A percentile compares a stretch with the other conserved stretches of the same genome.
These are phyloP conservation scores for Streptanthus diversifolius DNA, from an alignment of 345 rosid species.

Conservation along the genomic window DNA sequence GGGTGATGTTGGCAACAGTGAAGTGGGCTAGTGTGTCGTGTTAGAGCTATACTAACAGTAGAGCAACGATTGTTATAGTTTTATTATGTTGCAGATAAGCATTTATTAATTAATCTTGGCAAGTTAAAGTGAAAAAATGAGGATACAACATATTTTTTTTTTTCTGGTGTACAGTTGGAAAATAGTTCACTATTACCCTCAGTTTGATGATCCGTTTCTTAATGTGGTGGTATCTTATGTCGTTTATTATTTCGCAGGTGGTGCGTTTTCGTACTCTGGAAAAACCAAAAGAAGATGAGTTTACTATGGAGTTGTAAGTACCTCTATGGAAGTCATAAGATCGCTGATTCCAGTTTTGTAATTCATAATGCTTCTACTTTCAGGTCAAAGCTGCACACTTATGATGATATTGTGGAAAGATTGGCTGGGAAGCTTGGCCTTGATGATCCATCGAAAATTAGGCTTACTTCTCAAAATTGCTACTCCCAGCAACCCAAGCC, in stretches of 20 bases:
- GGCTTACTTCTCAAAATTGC: conserved; percentile 97
- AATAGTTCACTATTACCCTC: not conserved
- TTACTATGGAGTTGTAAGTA: conserved; percentile 83
- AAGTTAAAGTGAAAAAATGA: not conserved
- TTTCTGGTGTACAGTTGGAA: not conserved
- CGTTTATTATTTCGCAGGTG: conserved; percentile 40
- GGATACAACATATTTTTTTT: not conserved
- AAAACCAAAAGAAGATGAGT: conserved; percentile 88
- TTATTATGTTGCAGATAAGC: not conserved
- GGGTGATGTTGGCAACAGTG: not conserved
- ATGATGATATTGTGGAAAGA: conserved; percentile 87
- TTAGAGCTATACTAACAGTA: not conserved
- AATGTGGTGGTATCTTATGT: conserved; percentile 9
- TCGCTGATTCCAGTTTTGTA: conserved; percentile 1
- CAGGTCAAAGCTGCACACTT: conserved; percentile 86
- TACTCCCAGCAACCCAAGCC: conserved; percentile 99
- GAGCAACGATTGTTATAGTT: not conserved
- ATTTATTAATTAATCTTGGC: not conserved
- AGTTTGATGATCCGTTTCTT: conserved; percentile 8
- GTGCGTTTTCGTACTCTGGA: conserved; percentile 90
- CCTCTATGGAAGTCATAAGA: conserved; percentile 4
- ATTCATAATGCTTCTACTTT: conserved; percentile 24
- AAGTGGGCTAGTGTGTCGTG: conserved; percentile 10
- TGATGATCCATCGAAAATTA: conserved; percentile 82
- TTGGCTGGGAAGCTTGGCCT: conserved; percentile 80